Conservation (phyloP, 139 green algal species). For the Pleodorina starrii region DNA sequence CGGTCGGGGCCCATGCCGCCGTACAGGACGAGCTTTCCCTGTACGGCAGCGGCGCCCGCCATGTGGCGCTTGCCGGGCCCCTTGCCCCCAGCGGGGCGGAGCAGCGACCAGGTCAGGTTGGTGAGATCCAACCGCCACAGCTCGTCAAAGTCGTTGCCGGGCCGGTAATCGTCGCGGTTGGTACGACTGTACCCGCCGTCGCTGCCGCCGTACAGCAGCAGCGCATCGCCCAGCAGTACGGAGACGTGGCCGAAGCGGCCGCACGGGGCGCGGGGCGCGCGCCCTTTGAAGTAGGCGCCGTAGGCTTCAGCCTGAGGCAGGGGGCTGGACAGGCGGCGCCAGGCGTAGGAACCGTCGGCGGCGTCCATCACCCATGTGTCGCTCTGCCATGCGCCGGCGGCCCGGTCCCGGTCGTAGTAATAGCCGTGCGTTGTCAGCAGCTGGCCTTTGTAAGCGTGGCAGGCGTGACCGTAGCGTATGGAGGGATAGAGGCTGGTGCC, state of each 20-base stretch:
- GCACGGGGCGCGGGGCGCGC: slow-evolving; percentile 13
- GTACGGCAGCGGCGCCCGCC: slow-evolving; percentile 4
- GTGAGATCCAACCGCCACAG: slow-evolving; percentile 39
- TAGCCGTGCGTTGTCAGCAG: slow-evolving; percentile 44
- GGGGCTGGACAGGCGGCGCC: not conserved
- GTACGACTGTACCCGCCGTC: slow-evolving; percentile 62
- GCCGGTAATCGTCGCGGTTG: slow-evolving; percentile 48
- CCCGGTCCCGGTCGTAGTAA: slow-evolving; percentile 35
- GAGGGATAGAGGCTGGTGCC: not conserved
- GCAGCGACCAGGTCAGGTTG: not conserved
- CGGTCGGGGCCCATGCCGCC: slow-evolving; percentile 47
- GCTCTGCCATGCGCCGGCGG: slow-evolving; percentile 2
- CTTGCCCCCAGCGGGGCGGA: not conserved
- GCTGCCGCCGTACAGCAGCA: slow-evolving; percentile 61
- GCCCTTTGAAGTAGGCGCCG: slow-evolving; percentile 20
- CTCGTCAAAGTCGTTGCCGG: slow-evolving; percentile 53
- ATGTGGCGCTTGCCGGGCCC: slow-evolving; percentile 57
- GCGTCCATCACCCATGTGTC: slow-evolving; percentile 31
- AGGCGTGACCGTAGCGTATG: slow-evolving; percentile 52
- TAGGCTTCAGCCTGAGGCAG: not conserved
- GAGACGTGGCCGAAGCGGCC: slow-evolving; percentile 56
- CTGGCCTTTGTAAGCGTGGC: not conserved
- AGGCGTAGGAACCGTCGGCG: not conserved
- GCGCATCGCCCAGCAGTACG: not conserved
- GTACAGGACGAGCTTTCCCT: slow-evolving; percentile 43